Base-by-base conservation (phyloP, 23 red algal genomes). In the Chondrus crispus region DNA sequence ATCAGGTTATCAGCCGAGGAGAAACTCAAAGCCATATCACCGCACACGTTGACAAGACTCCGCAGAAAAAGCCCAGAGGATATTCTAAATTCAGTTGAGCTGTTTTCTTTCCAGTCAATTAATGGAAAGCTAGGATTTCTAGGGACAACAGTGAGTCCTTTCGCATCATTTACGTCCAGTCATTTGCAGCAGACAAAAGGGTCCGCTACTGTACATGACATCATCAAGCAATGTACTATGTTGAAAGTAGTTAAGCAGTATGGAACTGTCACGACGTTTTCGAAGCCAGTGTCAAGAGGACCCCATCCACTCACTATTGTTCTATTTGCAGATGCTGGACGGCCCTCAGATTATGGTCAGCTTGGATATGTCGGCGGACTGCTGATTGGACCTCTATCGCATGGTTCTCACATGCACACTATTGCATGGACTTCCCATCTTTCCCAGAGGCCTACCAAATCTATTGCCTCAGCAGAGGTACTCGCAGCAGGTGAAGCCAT, bases 401-500 rank as follows among this genome's bases (percentile, higher is more conserved):
- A 5, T 20, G 47, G 12, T 2, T 30, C 75, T 51, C 14, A 29
- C 47, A 33, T 80, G 6, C 47, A 80, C 29, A 33, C 40, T 13
- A 35, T 80, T 51, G 2, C 9, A 6, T 80, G 75, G 75, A 80
- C 48, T 30, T 80, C 46, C 4, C 75, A 80, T 35, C 53, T 57
- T 46, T 54, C 75, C 2, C 46, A 52, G 2, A 54, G 75, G 9
- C 75, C 75, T 38, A 52, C 58, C 4, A 80, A 80, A 28, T 80
- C 73, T 24, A 80, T 80, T 55, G 46, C 48, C 26, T 55, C 75
- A 2, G 75, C 75, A 1, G 75, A 80, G 26, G 58, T 52, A 2
- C 29, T 80, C 48, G 75, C 75, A 47, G 75, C 75, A 37, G 75
- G 75, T 38, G 75, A 55, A 33, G 75, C 46, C 2, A 80, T 80